Evolutionary conservation across 805 yeast genomes (phyloP), one percentile per base, ranked within the genome.

Genomic region (Candida odintsovae): DNA sequence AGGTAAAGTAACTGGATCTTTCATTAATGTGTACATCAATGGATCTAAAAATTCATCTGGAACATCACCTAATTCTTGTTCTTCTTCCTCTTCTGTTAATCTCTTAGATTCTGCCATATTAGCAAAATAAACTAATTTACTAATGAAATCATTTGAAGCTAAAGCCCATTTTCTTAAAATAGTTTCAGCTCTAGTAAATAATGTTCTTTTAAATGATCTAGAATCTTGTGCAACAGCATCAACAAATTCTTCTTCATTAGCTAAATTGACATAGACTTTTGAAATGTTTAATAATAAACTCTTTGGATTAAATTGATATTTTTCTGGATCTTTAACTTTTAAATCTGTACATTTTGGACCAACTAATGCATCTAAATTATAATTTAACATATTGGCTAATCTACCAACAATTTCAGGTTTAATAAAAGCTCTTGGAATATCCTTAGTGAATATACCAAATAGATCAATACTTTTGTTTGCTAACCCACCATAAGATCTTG

Each of bases 31-130:
- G 65, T 75, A 94, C 98, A 94, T 92, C 57, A 94, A 77, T 13
- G 99, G 99, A 70, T 94, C 99, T 56, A 94, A 76, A 62, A 83
- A 94, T 64, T 94, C 98, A 62, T 94, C 99, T 0, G 99, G 99
- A 16, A 87, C 77, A 44, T 94, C 99, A 22, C 96, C 97, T 55
- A 88, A 73, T 61, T 89, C 97, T 51, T 79, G 60, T 52, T 92
- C 97, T 60, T 88, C 95, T 51, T 80, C 86, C 54, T 85, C 95
- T 50, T 86, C 92, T 13, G 69, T 70, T 26, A 71, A 56, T 58
- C 79, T 77, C 43, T 79, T 76, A 36, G 65, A 61, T 50, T 85
- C 84, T 0, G 95, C 95, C n/a, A 67, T 67, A 28, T 75, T 68
- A 0, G 82, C 86, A 64, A 94, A 89, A 13, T 65, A 61, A 21